These are phyloP conservation scores for Xylariaceae sp. DNA, from an alignment of 2,329 filamentous ascomycete species.

Conservation along the genomic window DNA sequence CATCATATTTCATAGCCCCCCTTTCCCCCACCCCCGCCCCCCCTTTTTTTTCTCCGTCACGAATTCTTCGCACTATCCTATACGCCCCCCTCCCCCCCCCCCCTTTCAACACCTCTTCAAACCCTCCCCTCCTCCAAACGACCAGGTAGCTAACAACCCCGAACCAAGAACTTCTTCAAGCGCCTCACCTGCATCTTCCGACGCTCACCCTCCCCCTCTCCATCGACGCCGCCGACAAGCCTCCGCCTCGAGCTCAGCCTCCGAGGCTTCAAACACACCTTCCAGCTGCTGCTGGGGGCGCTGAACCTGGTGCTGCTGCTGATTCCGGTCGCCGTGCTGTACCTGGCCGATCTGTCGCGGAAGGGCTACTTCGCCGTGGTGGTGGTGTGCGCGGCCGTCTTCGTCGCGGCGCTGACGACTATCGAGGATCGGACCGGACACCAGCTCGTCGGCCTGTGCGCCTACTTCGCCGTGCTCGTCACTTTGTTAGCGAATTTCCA, in stretches of 20 bases:
- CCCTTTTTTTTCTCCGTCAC: neutral
- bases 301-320: constrained; percentile 10
- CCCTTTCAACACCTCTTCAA: neutral
- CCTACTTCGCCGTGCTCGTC: constrained; percentile 24
- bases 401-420: constrained; percentile 8
- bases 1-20: neutral
- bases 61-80: neutral
- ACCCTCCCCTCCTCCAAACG: neutral
- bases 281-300: constrained; percentile 3
- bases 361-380: constrained; percentile 12
- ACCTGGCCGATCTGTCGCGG: constrained; percentile 10
- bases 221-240: neutral
- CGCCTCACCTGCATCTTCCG: constrained; percentile 8
- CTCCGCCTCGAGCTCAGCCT: constrained; percentile 15
- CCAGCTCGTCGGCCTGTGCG: constrained; percentile 18
- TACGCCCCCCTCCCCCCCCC: neutral
- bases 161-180: constrained; percentile 10
- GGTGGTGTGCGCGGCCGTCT: constrained; percentile 9
- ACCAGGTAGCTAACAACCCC: neutral
- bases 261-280: neutral
- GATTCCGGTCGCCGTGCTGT: constrained; percentile 19
- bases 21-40: neutral
- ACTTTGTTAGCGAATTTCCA: constrained; percentile 16
- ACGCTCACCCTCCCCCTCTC: neutral
- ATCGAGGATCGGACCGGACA: constrained; percentile 17